These are phyloP conservation scores for Xenoacremonium recifei DNA, from an alignment of 2,329 filamentous ascomycete genomes.

Conservation along the genomic window DNA sequence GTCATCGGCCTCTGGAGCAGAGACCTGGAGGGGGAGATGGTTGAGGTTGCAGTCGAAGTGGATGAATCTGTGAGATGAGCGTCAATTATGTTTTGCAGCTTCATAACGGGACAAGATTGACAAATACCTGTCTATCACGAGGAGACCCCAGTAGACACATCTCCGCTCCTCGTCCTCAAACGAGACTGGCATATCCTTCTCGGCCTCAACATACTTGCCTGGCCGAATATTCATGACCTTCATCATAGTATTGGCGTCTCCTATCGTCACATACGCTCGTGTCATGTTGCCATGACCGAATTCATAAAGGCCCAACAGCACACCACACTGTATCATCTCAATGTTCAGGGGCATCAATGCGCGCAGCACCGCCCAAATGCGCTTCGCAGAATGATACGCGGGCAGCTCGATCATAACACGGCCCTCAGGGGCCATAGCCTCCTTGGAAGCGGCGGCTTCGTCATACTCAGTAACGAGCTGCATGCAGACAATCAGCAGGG, in stretches of 20 bases:
- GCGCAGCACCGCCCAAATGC: constrained; percentile 35
- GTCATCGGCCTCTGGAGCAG: constrained; percentile 34
- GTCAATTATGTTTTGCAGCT: background rate
- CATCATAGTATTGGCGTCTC: constrained; percentile 38
- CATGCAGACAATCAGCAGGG: constrained; percentile 42
- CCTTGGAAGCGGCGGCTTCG: constrained; percentile 33
- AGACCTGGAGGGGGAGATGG: constrained; percentile 33
- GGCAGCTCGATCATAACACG: constrained; percentile 40
- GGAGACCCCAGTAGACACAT: constrained; percentile 43
- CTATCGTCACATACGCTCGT: constrained; percentile 42
- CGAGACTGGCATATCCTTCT: constrained; percentile 25
- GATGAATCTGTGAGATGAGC: constrained; percentile 20
- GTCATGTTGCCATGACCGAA: constrained; percentile 42
- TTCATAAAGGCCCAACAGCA: constrained; percentile 42
- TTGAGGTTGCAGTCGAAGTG: constrained; percentile 31
- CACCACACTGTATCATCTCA: constrained; percentile 40
- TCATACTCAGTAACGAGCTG: constrained; percentile 38
- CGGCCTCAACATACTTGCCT: constrained; percentile 32
- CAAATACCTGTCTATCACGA: constrained; percentile 41
- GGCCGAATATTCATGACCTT: constrained; percentile 35
- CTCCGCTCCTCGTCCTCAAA: constrained; percentile 38
- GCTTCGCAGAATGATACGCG: constrained; percentile 38
- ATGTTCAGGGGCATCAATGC: constrained; percentile 34
- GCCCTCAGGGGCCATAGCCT: constrained; percentile 23
- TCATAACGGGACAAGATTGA: background rate